These are phyloP conservation scores for Hyphodiscus sp. DNA, from an alignment of 2,329 filamentous ascomycete genomes.

Conservation along the genomic window DNA sequence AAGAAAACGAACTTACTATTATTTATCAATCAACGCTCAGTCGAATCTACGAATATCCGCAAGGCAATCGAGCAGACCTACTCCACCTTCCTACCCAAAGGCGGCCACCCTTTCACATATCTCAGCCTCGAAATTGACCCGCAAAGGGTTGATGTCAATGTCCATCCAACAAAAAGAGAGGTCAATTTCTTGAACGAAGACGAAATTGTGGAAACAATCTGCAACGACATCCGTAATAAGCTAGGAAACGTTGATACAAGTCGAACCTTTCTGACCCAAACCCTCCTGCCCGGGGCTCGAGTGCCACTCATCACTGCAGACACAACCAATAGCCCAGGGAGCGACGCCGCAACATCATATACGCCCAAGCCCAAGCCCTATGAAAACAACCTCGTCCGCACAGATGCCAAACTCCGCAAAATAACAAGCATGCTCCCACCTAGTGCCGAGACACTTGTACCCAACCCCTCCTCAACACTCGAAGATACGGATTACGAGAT, in stretches of 20 bases:
- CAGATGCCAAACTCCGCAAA: conserved; percentile 81
- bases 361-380: conserved; percentile 49
- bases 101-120: conserved; percentile 89
- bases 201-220: conserved; percentile 84
- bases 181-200: conserved; percentile 98
- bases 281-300: conserved; percentile 65
- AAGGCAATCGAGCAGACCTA: conserved; percentile 91
- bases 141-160: conserved; percentile 88
- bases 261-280: conserved; percentile 91
- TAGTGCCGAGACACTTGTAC: conserved; percentile 27
- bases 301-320: conserved; percentile 28
- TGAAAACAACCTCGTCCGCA: conserved; percentile 85
- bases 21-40: conserved; percentile 94
- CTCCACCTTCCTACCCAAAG: conserved; percentile 80
- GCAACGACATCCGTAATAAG: conserved; percentile 68
- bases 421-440: conserved; percentile 93
- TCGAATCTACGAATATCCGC: conserved; percentile 83
- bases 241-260: conserved; percentile 87
- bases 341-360: conserved; percentile 17
- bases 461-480: conserved; percentile 14
- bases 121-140: conserved; percentile 90
- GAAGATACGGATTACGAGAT: conserved; percentile 64
- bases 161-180: conserved; percentile 94
- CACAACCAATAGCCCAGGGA: conserved; percentile 7
- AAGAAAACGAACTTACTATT: conserved; percentile 83